Evolutionary conservation across 805 yeast genomes (phyloP).

Genomic region (Candida sanyiensis): DNA sequence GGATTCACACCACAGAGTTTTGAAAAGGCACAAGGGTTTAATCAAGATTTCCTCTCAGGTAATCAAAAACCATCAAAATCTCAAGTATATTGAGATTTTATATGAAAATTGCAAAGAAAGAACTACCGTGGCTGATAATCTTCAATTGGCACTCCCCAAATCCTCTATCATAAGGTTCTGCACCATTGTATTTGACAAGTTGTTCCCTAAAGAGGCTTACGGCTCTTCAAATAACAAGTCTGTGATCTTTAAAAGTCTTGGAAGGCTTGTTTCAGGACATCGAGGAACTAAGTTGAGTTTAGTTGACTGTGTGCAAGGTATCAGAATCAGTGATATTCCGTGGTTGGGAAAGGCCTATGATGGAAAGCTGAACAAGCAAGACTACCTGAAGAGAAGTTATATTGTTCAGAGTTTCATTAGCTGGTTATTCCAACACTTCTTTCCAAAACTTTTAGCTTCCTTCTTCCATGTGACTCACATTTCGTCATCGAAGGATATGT

Average conservation of each 20-base stretch:
- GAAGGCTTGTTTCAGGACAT: slow-evolving; percentile 33
- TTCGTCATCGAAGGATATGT: slow-evolving; percentile 34
- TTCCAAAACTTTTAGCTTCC: slow-evolving; percentile 41
- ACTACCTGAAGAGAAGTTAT: slow-evolving; percentile 32
- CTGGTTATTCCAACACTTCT: slow-evolving; percentile 52
- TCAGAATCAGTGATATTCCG: slow-evolving; percentile 39
- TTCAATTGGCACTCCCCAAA: slow-evolving; percentile 30
- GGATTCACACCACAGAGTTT: slow-evolving; percentile 21
- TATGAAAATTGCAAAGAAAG: slow-evolving; percentile 29
- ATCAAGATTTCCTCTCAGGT: slow-evolving; percentile 17
- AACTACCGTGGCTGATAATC: slow-evolving; percentile 20
- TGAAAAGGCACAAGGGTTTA: slow-evolving; percentile 20
- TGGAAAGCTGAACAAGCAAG: slow-evolving; percentile 35
- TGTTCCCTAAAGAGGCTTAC: slow-evolving; percentile 46
- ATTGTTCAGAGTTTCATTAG: slow-evolving; percentile 38
- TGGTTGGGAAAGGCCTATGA: slow-evolving; percentile 45
- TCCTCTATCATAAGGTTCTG: slow-evolving; percentile 38
- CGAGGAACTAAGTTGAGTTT: slow-evolving; percentile 33
- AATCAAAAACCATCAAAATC: slow-evolving; percentile 30
- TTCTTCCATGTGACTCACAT: slow-evolving; percentile 67
- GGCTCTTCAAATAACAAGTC: slow-evolving; percentile 49
- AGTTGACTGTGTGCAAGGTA: slow-evolving; percentile 27
- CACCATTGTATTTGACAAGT: slow-evolving; percentile 36
- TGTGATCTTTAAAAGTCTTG: slow-evolving; percentile 32
- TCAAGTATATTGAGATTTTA: slow-evolving; percentile 33